phyloP scores from a whole-genome alignment of 768 basidiomycete species.

The Kondoa malvinella region DNA sequence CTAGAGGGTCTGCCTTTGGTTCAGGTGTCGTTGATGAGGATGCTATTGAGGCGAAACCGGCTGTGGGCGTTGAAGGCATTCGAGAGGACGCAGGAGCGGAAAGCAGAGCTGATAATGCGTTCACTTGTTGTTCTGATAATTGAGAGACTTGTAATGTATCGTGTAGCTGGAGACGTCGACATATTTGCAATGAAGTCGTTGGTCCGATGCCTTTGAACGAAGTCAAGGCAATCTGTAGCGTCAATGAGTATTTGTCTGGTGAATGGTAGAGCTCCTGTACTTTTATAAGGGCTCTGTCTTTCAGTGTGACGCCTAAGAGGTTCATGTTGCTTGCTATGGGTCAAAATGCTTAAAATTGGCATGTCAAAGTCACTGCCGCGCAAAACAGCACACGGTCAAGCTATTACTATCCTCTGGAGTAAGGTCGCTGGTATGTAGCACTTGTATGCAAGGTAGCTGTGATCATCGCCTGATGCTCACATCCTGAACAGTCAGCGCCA shows the following conservation, averaged over 20 bases:
- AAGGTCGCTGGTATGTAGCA: too few relatives aligned
- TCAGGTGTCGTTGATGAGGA: conserved; percentile 25
- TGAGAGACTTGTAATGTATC: conserved; percentile 62
- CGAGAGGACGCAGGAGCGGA: conserved; percentile 61
- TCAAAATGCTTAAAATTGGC: too few relatives aligned
- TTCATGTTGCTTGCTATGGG: conserved; percentile 38
- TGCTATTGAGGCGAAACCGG: conserved; percentile 33
- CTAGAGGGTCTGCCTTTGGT: conserved; percentile 43
- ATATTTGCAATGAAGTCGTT: conserved; percentile 57
- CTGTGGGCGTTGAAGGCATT: conserved; percentile 17
- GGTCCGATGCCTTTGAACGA: conserved; percentile 75
- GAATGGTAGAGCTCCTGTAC: conserved; percentile 36
- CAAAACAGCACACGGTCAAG: too few relatives aligned
- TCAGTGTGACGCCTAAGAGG: conserved; percentile 66
- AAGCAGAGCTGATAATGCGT: conserved; percentile 79
- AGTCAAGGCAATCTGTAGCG: conserved; percentile 63
- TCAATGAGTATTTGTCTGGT: not conserved
- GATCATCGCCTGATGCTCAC: too few relatives aligned
- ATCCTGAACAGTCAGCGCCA: too few relatives aligned
- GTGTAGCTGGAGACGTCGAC: conserved; percentile 84
- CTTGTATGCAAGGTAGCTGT: too few relatives aligned
- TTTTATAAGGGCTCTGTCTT: conserved; percentile 56
- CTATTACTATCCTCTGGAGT: too few relatives aligned
- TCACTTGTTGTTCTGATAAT: conserved; percentile 71
- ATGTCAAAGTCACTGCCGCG: too few relatives aligned